A percentile compares a stretch with the other conserved stretches of the same genome.
Evolutionary conservation across 179 eudicot species (phyloP).

Genomic region (Pouteria campechiana): DNA sequence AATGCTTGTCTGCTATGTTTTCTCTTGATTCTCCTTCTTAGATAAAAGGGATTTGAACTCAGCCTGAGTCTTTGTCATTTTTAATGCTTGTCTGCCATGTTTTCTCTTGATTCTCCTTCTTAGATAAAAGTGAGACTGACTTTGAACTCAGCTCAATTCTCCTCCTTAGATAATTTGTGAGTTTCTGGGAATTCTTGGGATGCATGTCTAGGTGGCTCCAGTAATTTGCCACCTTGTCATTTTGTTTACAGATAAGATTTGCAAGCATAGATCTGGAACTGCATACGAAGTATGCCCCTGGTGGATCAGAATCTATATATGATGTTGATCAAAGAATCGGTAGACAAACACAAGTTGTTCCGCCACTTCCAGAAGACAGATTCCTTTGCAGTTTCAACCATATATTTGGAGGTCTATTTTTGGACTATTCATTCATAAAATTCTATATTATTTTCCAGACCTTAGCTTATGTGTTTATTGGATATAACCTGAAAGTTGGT

Average conservation of each 20-base stretch:
- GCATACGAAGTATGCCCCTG: constrained; percentile 72
- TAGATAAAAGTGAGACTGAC: no score
- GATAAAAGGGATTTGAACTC: no score
- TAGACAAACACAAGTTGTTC: constrained; percentile 64
- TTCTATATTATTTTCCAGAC: not conserved
- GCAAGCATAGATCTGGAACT: constrained; percentile 81
- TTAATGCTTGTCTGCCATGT: no score
- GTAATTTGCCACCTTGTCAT: constrained; percentile 1
- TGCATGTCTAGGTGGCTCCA: not conserved
- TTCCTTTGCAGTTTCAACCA: constrained; percentile 93
- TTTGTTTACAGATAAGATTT: constrained; percentile 54
- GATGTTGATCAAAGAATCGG: constrained; percentile 77
- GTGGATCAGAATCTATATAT: constrained; percentile 76
- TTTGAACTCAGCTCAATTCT: no score
- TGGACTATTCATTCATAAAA: not conserved
- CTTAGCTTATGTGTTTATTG: not conserved
- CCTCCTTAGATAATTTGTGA: no score
- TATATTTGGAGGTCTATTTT: constrained; percentile 75
- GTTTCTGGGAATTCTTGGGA: not conserved
- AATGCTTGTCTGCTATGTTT: no score
- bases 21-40: no score
- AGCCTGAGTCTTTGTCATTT: not conserved
- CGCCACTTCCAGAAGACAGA: constrained; percentile 86
- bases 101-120: not conserved
- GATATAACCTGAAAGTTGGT: not conserved